Percentiles rank a stretch among this genome's conserved stretches.
Conservation (phyloP, 2,329 filamentous ascomycete species). For the Ramichloridium luteum region DNA sequence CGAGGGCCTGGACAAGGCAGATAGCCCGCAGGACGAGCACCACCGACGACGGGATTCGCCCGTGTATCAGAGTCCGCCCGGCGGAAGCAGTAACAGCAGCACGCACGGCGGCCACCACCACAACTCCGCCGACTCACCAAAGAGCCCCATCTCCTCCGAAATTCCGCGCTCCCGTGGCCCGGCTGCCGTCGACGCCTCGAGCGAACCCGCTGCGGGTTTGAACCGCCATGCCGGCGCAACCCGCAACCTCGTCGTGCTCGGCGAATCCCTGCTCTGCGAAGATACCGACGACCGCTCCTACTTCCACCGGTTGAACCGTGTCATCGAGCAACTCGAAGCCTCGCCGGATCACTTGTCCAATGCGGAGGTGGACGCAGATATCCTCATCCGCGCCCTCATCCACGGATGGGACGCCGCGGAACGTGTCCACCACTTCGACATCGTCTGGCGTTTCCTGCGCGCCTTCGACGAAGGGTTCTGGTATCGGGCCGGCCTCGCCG, state of each 20-base stretch:
- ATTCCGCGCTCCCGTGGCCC: neutral
- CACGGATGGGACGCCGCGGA: conserved; percentile 14
- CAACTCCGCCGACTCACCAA: neutral
- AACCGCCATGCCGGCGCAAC: too few relatives aligned
- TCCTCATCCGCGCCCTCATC: conserved; percentile 12
- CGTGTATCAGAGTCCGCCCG: neutral
- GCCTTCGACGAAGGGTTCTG: conserved; percentile 14
- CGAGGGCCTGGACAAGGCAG: neutral
- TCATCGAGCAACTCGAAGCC: conserved; percentile 11
- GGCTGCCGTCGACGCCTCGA: neutral
- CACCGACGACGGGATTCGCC: neutral
- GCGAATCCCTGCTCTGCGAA: conserved; percentile 11
- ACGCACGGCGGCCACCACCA: neutral
- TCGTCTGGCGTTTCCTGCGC: conserved; percentile 14
- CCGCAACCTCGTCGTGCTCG: conserved; percentile 12
- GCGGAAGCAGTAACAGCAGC: neutral
- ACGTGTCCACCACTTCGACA: conserved; percentile 15
- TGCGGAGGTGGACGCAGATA: conserved; percentile 11
- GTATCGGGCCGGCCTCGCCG: conserved; percentile 10
- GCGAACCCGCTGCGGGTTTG: neutral
- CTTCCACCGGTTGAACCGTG: conserved; percentile 11
- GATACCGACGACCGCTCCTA: conserved; percentile 12
- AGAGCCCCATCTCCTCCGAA: neutral
- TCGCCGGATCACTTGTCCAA: conserved; percentile 11
- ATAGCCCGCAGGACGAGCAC: neutral